Evolutionary conservation across 495 filamentous ascomycete genomes (phyloP), one percentile per base, ranked within the genome.

Genomic region (Hamigera avellanea): DNA sequence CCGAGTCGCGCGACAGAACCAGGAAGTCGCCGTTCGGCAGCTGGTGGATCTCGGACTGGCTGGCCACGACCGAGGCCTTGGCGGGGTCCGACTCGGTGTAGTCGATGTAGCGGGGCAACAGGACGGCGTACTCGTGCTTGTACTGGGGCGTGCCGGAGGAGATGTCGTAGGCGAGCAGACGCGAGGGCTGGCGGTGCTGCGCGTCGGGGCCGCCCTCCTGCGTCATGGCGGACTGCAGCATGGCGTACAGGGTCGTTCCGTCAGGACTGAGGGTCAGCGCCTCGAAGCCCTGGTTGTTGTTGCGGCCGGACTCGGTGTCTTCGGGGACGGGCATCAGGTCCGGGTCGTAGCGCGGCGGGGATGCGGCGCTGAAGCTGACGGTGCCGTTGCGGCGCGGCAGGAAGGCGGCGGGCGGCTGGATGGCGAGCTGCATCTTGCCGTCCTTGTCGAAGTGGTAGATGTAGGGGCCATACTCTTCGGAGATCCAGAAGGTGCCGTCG

Each of bases 231-330:
- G 73, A 75, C 52, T 88, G 83, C 26, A 86, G 56, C 44, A 91
- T 62, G 1, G 73, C 67, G 49, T 73, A 87, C 8, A 88, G 61
- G 2, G 61, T 69, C 32, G 73, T 75, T 19, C 81, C 80, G 40
- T 83, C 77, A 0, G 69, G 52, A 8, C 69, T 73, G 12, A 73
- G 55, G 1, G 80, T 80, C 32, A 91, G 56, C 1, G 77, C 83
- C 52, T 91, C 83, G 41, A 88, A 75, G 14, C 81, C 80, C 45
- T 86, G 79, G 56, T 88, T 88, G 51, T 88, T 85, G 40, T 70
- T 60, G 19, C 83, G 70, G 5, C 84, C 83, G 4, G 69, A 70
- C 5, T 65, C 58, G 1, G 81, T 75, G 42, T 85, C 64, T 4
- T 54, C 58, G 1, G 77, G 77, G 7, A 43, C 38, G 44, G 75